Percentiles rank a stretch among this genome's conserved stretches.
Conservation (phyloP, 805 yeast genomes). For the Kazachstania kunashirensis region DNA sequence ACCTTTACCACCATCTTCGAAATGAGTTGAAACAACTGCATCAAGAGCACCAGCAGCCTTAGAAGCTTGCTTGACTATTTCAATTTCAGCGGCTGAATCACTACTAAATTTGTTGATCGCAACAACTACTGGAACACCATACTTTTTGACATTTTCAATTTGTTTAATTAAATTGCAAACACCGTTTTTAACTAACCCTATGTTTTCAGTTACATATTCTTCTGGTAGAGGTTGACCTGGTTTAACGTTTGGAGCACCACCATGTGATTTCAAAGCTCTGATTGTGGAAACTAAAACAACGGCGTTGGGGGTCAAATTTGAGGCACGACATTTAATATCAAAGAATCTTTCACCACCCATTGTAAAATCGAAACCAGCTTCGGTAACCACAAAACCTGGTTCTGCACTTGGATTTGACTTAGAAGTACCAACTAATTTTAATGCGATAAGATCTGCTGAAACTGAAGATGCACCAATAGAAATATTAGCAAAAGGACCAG, state of each 20-base stretch:
- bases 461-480: slow-evolving; percentile 95
- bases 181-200: slow-evolving; percentile 67
- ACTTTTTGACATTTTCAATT: slow-evolving; percentile 71
- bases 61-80: slow-evolving; percentile 69
- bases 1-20: slow-evolving; percentile 94
- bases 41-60: slow-evolving; percentile 85
- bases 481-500: slow-evolving; percentile 96
- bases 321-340: slow-evolving; percentile 89
- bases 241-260: slow-evolving; percentile 94
- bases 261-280: slow-evolving; percentile 92
- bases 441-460: slow-evolving; percentile 84
- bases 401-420: slow-evolving; percentile 27
- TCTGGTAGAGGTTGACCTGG: slow-evolving; percentile 83
- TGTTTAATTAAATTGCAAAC: slow-evolving; percentile 86
- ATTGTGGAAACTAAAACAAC: slow-evolving; percentile 94
- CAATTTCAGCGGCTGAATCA: slow-evolving; percentile 74
- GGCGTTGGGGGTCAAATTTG: slow-evolving; percentile 79
- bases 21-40: slow-evolving; percentile 85
- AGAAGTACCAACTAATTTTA: slow-evolving; percentile 71
- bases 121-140: slow-evolving; percentile 87
- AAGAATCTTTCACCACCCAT: slow-evolving; percentile 99
- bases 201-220: slow-evolving; percentile 72
- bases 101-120: slow-evolving; percentile 84
- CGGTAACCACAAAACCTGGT: slow-evolving; percentile 86
- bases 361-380: slow-evolving; percentile 97